Evolutionary conservation across 257 asterid genomes (phyloP).

Genomic region (Striga asiatica): DNA sequence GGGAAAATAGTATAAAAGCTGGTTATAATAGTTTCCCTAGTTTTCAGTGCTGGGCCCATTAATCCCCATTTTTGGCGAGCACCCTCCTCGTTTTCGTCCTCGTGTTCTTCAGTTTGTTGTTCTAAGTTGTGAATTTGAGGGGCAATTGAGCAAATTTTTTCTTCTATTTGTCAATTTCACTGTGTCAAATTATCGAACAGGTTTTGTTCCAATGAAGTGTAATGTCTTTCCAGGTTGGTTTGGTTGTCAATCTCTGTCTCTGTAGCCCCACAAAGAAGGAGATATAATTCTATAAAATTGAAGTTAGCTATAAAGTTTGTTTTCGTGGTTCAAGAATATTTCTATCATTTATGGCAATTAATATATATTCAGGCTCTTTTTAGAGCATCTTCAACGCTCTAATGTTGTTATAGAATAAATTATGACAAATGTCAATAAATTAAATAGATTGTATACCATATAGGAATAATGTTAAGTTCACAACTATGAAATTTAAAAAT

Average conservation of each 20-base stretch:
- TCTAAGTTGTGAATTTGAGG: slow-evolving; percentile 14
- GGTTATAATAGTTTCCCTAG: slow-evolving; percentile 24
- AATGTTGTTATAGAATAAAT: too few species aligned
- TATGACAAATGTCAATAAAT: too few species aligned
- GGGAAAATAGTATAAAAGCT: background rate
- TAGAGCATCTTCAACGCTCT: too few species aligned
- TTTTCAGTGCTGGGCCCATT: slow-evolving; percentile 43
- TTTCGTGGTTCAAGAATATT: too few species aligned
- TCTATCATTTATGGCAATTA: too few species aligned
- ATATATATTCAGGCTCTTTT: too few species aligned
- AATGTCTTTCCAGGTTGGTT: slow-evolving; percentile 39
- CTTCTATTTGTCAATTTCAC: slow-evolving; percentile 28
- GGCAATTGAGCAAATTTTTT: slow-evolving; percentile 31
- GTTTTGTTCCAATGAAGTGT: slow-evolving; percentile 10
- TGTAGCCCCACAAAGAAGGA: slow-evolving; percentile 24
- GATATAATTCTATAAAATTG: background rate
- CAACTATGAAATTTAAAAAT: too few species aligned
- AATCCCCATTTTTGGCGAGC: slow-evolving; percentile 30
- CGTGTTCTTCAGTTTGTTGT: slow-evolving; percentile 26
- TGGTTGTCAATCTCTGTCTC: slow-evolving; percentile 24
- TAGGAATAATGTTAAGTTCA: too few species aligned
- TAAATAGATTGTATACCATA: too few species aligned
- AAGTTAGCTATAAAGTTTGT: too few species aligned
- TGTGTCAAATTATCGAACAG: slow-evolving; percentile 21
- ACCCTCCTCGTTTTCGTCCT: slow-evolving; percentile 7